A percentile compares a stretch with the other conserved stretches of the same genome.
These are phyloP conservation scores for Colletotrichum truncatum DNA, from an alignment of 2,329 filamentous ascomycete species.

Conservation along the genomic window DNA sequence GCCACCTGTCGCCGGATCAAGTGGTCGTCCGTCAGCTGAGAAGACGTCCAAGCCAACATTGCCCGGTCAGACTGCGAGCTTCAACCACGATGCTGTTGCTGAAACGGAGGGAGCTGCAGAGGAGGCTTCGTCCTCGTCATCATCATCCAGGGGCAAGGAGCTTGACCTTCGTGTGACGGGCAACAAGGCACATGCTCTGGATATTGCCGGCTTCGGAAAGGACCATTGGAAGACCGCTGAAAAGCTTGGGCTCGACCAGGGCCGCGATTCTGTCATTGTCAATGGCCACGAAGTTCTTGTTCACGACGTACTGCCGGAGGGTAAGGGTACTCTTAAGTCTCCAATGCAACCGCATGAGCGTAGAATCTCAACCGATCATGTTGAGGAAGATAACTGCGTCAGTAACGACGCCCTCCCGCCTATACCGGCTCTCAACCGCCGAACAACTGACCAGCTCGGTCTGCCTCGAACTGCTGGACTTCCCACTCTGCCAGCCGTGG, in stretches of 20 bases:
- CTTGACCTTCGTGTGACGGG: slow-evolving; percentile 55
- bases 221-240: slow-evolving; percentile 79
- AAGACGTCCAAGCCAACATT: not conserved
- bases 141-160: slow-evolving; percentile 43
- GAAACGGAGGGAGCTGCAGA: slow-evolving; percentile 57
- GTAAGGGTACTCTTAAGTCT: slow-evolving; percentile 65
- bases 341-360: slow-evolving; percentile 55
- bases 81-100: slow-evolving; percentile 77
- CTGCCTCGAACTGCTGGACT: slow-evolving; percentile 76
- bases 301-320: slow-evolving; percentile 69
- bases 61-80: slow-evolving; percentile 55
- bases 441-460: slow-evolving; percentile 73
- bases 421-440: slow-evolving; percentile 62
- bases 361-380: slow-evolving; percentile 32
- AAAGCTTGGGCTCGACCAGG: slow-evolving; percentile 66
- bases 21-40: not conserved
- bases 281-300: slow-evolving; percentile 77
- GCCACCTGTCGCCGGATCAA: slow-evolving; percentile 20
- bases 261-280: slow-evolving; percentile 76
- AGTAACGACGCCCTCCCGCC: slow-evolving; percentile 66
- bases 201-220: slow-evolving; percentile 80
- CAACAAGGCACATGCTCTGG: slow-evolving; percentile 72
- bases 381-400: slow-evolving; percentile 33
- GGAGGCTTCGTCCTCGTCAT: slow-evolving; percentile 19
- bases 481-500: slow-evolving; percentile 72